These are phyloP conservation scores for Simplicillium aogashimaense DNA, from an alignment of 2,329 filamentous ascomycete species.

Conservation along the genomic window DNA sequence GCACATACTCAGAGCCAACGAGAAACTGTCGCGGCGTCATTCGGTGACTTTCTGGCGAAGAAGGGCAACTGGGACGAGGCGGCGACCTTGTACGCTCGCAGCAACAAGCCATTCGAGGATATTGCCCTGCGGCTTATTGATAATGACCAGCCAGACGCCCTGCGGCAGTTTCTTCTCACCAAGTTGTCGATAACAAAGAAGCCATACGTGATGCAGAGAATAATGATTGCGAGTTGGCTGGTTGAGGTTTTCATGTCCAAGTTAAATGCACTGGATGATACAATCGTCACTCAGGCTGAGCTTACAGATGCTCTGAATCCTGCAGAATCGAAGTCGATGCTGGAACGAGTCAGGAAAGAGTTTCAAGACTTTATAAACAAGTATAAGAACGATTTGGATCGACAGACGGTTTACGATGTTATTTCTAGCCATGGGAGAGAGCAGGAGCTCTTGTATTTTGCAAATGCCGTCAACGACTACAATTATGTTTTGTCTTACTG, in stretches of 20 bases:
- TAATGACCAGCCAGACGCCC: slow-evolving; percentile 77
- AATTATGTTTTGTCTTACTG: slow-evolving; percentile 95
- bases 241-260: slow-evolving; percentile 97
- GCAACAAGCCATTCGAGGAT: slow-evolving; percentile 94
- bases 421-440: slow-evolving; percentile 93
- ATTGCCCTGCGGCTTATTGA: slow-evolving; percentile 88
- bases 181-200: slow-evolving; percentile 79
- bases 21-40: slow-evolving; percentile 84
- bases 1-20: slow-evolving; percentile 73
- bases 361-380: slow-evolving; percentile 81
- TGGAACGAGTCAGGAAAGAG: slow-evolving; percentile 62
- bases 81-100: slow-evolving; percentile 83
- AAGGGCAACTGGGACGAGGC: slow-evolving; percentile 80
- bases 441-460: slow-evolving; percentile 85
- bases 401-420: slow-evolving; percentile 88
- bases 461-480: slow-evolving; percentile 80
- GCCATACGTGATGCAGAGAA: slow-evolving; percentile 77
- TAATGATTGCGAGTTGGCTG: slow-evolving; percentile 93
- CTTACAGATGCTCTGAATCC: slow-evolving; percentile 62
- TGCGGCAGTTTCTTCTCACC: slow-evolving; percentile 80
- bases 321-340: slow-evolving; percentile 60
- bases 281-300: slow-evolving; percentile 81
- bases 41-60: slow-evolving; percentile 75
- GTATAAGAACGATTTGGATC: slow-evolving; percentile 80
- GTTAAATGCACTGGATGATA: slow-evolving; percentile 88